Percentiles rank a stretch among this genome's conserved stretches.
Conservation (phyloP, 202 grass and related monocot species). For the Musa balbisiana region DNA sequence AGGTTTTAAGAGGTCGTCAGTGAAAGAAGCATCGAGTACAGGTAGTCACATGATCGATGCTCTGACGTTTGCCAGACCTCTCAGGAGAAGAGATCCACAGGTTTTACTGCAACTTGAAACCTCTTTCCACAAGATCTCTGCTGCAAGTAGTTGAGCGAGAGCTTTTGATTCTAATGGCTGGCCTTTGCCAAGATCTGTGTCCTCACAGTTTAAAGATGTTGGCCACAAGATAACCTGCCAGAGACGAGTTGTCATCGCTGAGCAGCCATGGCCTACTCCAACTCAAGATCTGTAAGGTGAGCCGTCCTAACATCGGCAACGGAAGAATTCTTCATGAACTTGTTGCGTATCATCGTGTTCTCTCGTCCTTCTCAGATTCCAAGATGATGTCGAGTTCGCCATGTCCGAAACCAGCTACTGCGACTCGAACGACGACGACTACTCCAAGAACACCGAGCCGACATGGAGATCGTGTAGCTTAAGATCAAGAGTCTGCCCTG, state of each 20-base stretch:
- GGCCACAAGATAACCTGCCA: background rate
- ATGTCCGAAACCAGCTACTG: constrained; percentile 25
- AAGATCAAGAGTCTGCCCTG: constrained; percentile 20
- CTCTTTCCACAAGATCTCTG: constrained; percentile 43
- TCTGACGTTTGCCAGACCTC: background rate
- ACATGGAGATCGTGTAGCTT: constrained; percentile 31
- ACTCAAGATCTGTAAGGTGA: constrained; percentile 52
- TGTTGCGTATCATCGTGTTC: background rate
- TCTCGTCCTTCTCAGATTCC: constrained; percentile 41
- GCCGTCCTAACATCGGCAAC: constrained; percentile 1
- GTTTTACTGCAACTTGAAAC: constrained; percentile 16
- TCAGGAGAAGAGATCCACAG: background rate
- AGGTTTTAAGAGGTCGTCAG: background rate
- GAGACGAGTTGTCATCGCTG: constrained; percentile 11
- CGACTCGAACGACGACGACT: background rate
- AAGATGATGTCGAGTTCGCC: constrained; percentile 43
- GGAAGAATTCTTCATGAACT: background rate
- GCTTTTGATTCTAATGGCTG: constrained; percentile 41
- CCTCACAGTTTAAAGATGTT: background rate
- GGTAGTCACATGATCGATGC: background rate
- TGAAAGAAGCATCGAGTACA: background rate
- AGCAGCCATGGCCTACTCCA: constrained; percentile 33
- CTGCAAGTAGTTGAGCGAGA: constrained; percentile 29
- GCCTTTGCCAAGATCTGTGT: background rate
- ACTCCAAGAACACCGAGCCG: constrained; percentile 22